Percentiles rank a stretch among this genome's conserved stretches.
Evolutionary conservation across 352 stramenopile species (phyloP).

Genomic region (Peronospora tabacina): DNA sequence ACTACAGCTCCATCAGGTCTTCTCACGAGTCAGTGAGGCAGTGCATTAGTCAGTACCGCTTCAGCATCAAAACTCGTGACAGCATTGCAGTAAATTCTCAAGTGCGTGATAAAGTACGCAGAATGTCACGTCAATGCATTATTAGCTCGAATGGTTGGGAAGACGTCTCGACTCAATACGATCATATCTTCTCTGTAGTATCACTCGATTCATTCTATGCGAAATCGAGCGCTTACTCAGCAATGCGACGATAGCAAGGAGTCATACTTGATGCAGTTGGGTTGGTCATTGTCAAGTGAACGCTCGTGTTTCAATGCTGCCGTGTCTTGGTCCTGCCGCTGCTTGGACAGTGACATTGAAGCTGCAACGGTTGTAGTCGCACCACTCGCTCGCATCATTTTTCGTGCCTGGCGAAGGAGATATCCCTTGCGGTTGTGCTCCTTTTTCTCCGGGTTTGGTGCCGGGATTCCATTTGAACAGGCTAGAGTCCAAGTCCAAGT

Average conservation of each 20-base stretch:
- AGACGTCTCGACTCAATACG: neutral
- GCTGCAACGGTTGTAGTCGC: neutral
- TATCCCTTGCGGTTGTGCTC: conserved; percentile 76
- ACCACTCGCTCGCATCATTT: conserved; percentile 29
- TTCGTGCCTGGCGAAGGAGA: conserved; percentile 49
- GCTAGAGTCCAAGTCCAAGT: conserved; percentile 3
- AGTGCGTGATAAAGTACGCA: conserved; percentile 16
- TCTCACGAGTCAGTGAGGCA: neutral
- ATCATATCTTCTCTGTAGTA: neutral
- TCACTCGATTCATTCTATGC: conserved; percentile 27
- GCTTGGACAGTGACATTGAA: conserved; percentile 3
- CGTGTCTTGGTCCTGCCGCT: conserved; percentile 3
- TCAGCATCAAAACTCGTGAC: conserved; percentile 12
- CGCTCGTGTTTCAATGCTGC: conserved; percentile 2
- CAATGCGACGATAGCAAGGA: conserved; percentile 13
- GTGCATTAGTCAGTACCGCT: conserved; percentile 17
- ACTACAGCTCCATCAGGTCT: neutral
- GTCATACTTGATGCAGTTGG: conserved; percentile 5
- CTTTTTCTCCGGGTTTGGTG: conserved; percentile 38
- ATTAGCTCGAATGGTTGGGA: conserved; percentile 3
- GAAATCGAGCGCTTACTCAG: conserved; percentile 5
- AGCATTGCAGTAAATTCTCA: conserved; percentile 20
- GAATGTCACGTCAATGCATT: conserved; percentile 14
- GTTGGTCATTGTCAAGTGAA: conserved; percentile 15
- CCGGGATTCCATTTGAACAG: conserved; percentile 6